These are phyloP conservation scores for Coniochaeta sp. DNA, from an alignment of 2,329 filamentous ascomycete genomes.

Conservation along the genomic window DNA sequence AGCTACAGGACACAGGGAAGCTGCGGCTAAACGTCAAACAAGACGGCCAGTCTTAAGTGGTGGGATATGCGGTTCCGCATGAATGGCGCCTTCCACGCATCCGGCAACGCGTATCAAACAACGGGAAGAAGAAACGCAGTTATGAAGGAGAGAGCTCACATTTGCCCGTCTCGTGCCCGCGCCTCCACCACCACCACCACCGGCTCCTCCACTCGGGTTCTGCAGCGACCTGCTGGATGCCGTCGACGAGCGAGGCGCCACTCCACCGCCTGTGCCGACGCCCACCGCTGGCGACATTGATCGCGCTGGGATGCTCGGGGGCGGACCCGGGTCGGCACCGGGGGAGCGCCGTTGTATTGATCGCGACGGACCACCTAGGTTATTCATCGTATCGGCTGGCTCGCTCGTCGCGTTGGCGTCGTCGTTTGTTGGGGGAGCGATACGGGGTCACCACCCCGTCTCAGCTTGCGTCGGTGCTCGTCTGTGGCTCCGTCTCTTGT, in stretches of 20 bases:
- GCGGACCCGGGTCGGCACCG: slow-evolving; percentile 52
- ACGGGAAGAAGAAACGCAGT: slow-evolving; percentile 10
- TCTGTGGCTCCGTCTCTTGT: background rate
- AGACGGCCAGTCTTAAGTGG: background rate
- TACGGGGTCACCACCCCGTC: background rate
- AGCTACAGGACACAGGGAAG: background rate
- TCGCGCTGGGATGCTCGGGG: slow-evolving; percentile 46
- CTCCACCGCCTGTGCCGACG: slow-evolving; percentile 27
- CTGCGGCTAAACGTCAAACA: background rate
- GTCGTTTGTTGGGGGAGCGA: background rate
- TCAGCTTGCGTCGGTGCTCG: background rate
- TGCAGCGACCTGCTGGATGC: slow-evolving; percentile 52
- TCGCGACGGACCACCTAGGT: slow-evolving; percentile 1
- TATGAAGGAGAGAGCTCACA: slow-evolving; percentile 39
- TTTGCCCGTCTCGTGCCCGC: slow-evolving; percentile 46
- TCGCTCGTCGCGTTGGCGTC: background rate
- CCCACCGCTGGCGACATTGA: slow-evolving; percentile 52
- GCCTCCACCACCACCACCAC: slow-evolving; percentile 24
- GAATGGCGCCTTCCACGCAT: background rate
- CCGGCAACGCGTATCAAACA: slow-evolving; percentile 9
- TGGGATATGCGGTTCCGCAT: slow-evolving; percentile 5
- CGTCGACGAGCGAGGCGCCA: slow-evolving; percentile 56
- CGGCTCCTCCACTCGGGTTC: too few relatives aligned
- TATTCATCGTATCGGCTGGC: background rate
- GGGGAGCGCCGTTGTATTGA: slow-evolving; percentile 56